Conservation (phyloP, 2,329 filamentous ascomycete species). For the Ophiobolus disseminans region DNA sequence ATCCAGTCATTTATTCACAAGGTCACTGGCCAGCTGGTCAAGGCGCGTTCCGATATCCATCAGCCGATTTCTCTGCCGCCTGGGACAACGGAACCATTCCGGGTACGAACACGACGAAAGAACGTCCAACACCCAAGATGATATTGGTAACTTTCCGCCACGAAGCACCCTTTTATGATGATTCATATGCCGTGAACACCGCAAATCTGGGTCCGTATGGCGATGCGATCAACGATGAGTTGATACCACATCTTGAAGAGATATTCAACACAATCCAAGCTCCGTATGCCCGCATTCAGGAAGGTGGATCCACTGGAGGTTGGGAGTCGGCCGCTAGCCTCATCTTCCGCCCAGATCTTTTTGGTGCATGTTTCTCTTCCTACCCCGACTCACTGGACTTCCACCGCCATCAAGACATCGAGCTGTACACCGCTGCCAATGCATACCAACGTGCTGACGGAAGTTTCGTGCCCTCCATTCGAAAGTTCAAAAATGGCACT, state of each 20-base stretch:
- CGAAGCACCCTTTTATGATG: slow-evolving; percentile 49
- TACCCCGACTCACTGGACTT: slow-evolving; percentile 50
- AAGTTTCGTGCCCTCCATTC: slow-evolving; percentile 40
- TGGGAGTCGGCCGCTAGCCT: slow-evolving; percentile 47
- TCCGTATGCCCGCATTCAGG: slow-evolving; percentile 48
- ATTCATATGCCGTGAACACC: slow-evolving; percentile 50
- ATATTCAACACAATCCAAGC: slow-evolving; percentile 46
- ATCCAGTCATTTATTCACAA: slow-evolving; percentile 48
- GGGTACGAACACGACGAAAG: slow-evolving; percentile 29
- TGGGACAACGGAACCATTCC: slow-evolving; percentile 46
- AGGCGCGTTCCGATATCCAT: slow-evolving; percentile 33
- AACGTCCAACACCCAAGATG: slow-evolving; percentile 43
- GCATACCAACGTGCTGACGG: slow-evolving; percentile 40
- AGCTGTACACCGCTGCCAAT: slow-evolving; percentile 41
- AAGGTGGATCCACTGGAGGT: slow-evolving; percentile 49
- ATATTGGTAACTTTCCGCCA: slow-evolving; percentile 50
- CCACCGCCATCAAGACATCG: slow-evolving; percentile 48
- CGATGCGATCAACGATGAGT: slow-evolving; percentile 51
- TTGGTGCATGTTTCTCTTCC: slow-evolving; percentile 48
- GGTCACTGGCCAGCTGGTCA: slow-evolving; percentile 39
- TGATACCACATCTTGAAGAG: slow-evolving; percentile 44
- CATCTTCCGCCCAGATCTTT: slow-evolving; percentile 50
- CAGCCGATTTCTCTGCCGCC: slow-evolving; percentile 23
- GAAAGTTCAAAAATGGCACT: slow-evolving; percentile 33
- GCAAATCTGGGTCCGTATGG: slow-evolving; percentile 51